These are phyloP conservation scores for Lactarius trivialis DNA, from an alignment of 768 basidiomycete species.

Conservation along the genomic window DNA sequence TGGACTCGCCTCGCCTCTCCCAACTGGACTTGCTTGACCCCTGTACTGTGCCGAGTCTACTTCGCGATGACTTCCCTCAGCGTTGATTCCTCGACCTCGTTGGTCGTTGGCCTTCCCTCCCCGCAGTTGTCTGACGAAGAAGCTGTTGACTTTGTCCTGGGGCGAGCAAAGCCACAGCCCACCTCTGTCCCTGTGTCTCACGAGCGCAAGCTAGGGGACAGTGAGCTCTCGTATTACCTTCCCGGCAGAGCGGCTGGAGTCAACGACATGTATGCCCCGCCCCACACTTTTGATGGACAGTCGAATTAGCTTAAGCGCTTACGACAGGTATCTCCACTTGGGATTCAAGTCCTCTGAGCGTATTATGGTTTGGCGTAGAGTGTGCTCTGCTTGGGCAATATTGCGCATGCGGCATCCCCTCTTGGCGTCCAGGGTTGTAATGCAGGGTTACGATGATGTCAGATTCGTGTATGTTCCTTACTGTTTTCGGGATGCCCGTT, in stretches of 20 bases:
- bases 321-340: slow-evolving; percentile 69
- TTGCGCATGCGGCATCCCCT: slow-evolving; percentile 65
- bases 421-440: slow-evolving; percentile 54
- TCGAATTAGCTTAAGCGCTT: background rate
- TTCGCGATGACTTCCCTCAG: background rate
- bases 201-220: slow-evolving; percentile 62
- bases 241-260: slow-evolving; percentile 74
- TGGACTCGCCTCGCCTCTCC: background rate
- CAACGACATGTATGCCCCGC: slow-evolving; percentile 77
- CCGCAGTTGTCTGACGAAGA: slow-evolving; percentile 12
- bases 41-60: background rate
- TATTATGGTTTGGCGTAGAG: slow-evolving; percentile 40
- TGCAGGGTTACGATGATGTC: slow-evolving; percentile 58
- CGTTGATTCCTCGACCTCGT: background rate
- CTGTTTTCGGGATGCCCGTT: background rate
- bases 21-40: background rate
- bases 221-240: slow-evolving; percentile 73
- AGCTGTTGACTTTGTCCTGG: background rate
- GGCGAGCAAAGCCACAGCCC: background rate
- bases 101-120: slow-evolving; percentile 4
- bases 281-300: background rate
- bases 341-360: slow-evolving; percentile 47
- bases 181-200: slow-evolving; percentile 17
- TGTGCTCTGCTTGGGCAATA: slow-evolving; percentile 63
- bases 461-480: slow-evolving; percentile 51